Percentiles rank a stretch among this genome's conserved stretches.
These are phyloP conservation scores for Metarhizium rileyi DNA, from an alignment of 2,329 filamentous ascomycete species.

Conservation along the genomic window DNA sequence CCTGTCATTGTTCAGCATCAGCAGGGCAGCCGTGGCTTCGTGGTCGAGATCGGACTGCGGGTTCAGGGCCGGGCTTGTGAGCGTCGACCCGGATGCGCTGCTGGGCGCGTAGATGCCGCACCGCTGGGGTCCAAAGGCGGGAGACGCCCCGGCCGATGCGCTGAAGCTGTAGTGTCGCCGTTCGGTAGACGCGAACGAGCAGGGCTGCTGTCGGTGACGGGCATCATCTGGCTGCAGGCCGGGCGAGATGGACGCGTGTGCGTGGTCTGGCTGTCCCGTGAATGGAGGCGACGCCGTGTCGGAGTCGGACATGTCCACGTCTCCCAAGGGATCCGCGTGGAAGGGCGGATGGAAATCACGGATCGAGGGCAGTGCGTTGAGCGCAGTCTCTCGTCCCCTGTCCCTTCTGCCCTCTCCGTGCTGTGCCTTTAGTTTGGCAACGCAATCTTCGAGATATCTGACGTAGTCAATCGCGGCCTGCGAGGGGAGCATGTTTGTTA, in stretches of 20 bases:
- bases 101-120: conserved; percentile 27
- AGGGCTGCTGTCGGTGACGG: conserved; percentile 38
- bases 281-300: conserved; percentile 39
- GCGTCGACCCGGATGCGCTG: conserved; percentile 36
- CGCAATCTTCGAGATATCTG: conserved; percentile 84
- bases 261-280: conserved; percentile 22
- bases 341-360: conserved; percentile 31
- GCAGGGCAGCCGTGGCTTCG: conserved; percentile 73
- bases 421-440: conserved; percentile 64
- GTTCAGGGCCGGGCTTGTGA: conserved; percentile 48
- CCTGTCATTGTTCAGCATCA: conserved; percentile 81
- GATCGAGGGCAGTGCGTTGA: conserved; percentile 24
- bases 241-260: conserved; percentile 41
- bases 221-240: conserved; percentile 37
- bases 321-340: conserved; percentile 29
- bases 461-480: conserved; percentile 96
- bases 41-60: conserved; percentile 54
- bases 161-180: conserved; percentile 41
- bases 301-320: conserved; percentile 54
- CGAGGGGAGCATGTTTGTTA: neutral
- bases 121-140: conserved; percentile 45
- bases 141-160: conserved; percentile 41
- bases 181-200: conserved; percentile 43
- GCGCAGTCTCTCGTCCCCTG: conserved; percentile 19
- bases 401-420: conserved; percentile 24